A percentile compares a stretch with the other conserved stretches of the same genome.
Evolutionary conservation across 2,329 filamentous ascomycete genomes (phyloP).

Genomic region (Colletotrichum musicola): DNA sequence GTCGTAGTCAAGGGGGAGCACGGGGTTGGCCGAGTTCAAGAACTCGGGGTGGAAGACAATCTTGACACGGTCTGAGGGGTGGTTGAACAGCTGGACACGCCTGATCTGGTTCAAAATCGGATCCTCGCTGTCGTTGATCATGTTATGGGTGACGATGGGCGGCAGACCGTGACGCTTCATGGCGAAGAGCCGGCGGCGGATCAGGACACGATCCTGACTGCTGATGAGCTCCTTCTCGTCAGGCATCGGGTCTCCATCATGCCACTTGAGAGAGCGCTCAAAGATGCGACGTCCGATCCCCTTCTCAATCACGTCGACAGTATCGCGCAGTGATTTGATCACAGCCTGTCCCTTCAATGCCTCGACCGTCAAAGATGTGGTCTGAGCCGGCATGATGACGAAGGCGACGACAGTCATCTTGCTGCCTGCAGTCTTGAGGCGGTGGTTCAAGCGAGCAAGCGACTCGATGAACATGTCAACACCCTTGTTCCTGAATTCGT

Average conservation of each 20-base stretch:
- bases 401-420: conserved; percentile 97
- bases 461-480: conserved; percentile 99
- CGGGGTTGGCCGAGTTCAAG: conserved; percentile 93
- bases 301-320: conserved; percentile 90
- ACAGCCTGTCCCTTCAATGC: conserved; percentile 97
- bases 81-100: conserved; percentile 96
- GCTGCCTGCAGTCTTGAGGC: conserved; percentile 85
- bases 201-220: conserved; percentile 89
- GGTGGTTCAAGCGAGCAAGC: conserved; percentile 92
- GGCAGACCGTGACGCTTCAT: conserved; percentile 95
- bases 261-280: conserved; percentile 94
- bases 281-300: conserved; percentile 95
- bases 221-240: conserved; percentile 98
- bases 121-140: conserved; percentile 93
- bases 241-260: conserved; percentile 91
- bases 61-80: conserved; percentile 95
- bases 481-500: conserved; percentile 98
- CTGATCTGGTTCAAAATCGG: conserved; percentile 96
- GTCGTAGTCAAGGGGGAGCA: conserved; percentile 95
- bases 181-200: conserved; percentile 91
- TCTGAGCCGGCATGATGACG: conserved; percentile 98
- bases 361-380: conserved; percentile 93
- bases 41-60: conserved; percentile 99
- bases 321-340: conserved; percentile 95
- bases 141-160: conserved; percentile 98